Conservation (phyloP, 768 basidiomycete species). For the Lactifluus volemus region DNA sequence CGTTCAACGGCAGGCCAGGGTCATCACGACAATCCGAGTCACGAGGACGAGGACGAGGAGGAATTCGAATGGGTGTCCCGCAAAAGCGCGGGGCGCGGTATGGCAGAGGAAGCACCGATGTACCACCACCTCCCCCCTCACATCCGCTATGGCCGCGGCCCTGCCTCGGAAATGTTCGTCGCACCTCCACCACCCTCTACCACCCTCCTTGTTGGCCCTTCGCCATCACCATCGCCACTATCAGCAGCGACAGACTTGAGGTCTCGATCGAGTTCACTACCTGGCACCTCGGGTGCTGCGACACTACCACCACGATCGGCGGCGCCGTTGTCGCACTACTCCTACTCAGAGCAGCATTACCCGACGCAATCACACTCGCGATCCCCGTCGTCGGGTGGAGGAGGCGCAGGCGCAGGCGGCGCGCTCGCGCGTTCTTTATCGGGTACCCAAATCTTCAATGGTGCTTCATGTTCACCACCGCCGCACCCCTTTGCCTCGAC, state of each 20-base stretch:
- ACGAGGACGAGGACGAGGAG: constrained; percentile 66
- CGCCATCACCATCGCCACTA: not conserved
- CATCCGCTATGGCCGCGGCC: constrained; percentile 53
- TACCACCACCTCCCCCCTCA: constrained; percentile 70
- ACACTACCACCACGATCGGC: too few species aligned
- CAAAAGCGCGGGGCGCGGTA: constrained; percentile 45
- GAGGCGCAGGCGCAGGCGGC: constrained; percentile 25
- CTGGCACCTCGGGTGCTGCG: not conserved
- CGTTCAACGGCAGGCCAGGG: constrained; percentile 16
- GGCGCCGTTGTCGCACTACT: too few species aligned
- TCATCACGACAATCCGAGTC: constrained; percentile 9
- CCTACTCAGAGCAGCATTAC: constrained; percentile 24
- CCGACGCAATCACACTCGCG: constrained; percentile 19
- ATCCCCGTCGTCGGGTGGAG: constrained; percentile 10
- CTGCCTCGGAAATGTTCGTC: constrained; percentile 49
- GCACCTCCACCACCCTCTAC: not conserved
- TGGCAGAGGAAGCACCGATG: constrained; percentile 42
- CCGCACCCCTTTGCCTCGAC: not conserved
- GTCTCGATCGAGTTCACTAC: constrained; percentile 3
- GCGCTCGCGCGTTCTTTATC: constrained; percentile 31
- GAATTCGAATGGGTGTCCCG: constrained; percentile 79
- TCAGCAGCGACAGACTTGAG: not conserved
- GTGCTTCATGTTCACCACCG: not conserved
- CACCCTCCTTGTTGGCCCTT: constrained; percentile 26
- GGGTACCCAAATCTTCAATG: not conserved